Conservation (phyloP, 192 early-diverging fungal genomes). For the Dissophora ornata region DNA sequence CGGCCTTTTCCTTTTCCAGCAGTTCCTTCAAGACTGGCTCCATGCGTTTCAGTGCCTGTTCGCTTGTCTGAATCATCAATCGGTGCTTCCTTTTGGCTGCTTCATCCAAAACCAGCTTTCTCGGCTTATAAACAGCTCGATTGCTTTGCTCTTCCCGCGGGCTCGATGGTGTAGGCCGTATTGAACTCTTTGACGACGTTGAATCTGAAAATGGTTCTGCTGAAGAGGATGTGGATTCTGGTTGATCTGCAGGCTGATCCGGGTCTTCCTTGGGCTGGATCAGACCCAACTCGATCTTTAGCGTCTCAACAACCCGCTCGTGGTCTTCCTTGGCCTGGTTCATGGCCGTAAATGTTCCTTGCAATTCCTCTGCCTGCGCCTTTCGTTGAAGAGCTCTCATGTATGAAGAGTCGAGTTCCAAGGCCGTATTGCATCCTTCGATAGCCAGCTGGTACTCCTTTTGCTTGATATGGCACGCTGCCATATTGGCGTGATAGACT, state of each 20-base stretch:
- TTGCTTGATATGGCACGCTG: conserved; percentile 71
- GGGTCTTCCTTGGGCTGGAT: conserved; percentile 22
- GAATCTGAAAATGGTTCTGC: not conserved
- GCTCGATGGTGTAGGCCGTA: not conserved
- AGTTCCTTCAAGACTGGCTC: conserved; percentile 59
- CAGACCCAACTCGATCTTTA: conserved; percentile 43
- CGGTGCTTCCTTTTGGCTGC: conserved; percentile 55
- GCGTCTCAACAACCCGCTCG: conserved; percentile 57
- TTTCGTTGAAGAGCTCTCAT: conserved; percentile 68
- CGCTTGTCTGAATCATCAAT: conserved; percentile 49
- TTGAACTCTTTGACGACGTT: not conserved
- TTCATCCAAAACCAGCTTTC: conserved; percentile 25
- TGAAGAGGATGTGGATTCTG: not conserved
- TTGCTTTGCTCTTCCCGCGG: not conserved
- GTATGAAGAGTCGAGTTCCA: conserved; percentile 65
- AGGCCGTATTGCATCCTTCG: conserved; percentile 48
- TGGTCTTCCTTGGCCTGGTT: conserved; percentile 53
- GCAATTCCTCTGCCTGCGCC: conserved; percentile 69
- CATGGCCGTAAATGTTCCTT: conserved; percentile 57
- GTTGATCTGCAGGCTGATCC: not conserved
- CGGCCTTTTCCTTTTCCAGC: conserved; percentile 73
- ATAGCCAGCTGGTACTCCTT: conserved; percentile 30
- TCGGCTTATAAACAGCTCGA: conserved; percentile 5
- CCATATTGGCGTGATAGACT: conserved; percentile 71
- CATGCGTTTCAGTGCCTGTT: conserved; percentile 56